Base-by-base conservation (phyloP, 441 rosid species). In the Erysimum pusillum region DNA sequence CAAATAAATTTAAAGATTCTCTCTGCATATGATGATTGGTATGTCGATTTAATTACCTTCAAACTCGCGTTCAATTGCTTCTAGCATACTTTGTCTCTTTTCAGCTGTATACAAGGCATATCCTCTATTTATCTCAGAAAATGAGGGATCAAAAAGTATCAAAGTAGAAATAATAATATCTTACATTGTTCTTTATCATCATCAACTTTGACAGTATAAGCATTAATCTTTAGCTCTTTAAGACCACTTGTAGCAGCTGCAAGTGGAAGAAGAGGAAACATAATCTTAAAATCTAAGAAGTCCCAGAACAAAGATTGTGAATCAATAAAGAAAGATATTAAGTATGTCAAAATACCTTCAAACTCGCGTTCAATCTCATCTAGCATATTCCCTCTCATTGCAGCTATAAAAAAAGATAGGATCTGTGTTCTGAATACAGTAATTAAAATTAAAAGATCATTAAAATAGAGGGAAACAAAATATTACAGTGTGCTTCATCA, bases 241-340 rank as follows among this genome's bases (percentile, higher is more conserved):
- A 66, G 75, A 53, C 75, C 78, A 38, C 54, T 62, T 69, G 79
- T 69, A 2, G 78, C 79, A 13, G 78, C 82, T 79, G 49, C 51
- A 72, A 78, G 59, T 66, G 22, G 10, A 46, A 71, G 8, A 69
- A 77, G 18, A 59, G 20, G 17, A 49, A 58, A 59, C 57, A 71
- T 6, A 49, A 59, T 32, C 32, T 32, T 66, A 5, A 5, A 66
- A 42, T 66, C 5, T 51, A 59, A 59, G 0, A 66, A 59, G 39
- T 56, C 39, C 48, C 61, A 70, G 4, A 31, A 57, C 46, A 70
- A 28, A 63, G 0, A 58, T 65, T 32, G 17, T 45, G 35, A 71
- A 32, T 6, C 20, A 71, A 14, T 49, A 3, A 58, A 73, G 61
- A 15, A 9, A 28, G 14, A 48, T 20, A 7, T 31, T 57, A 46